These are phyloP conservation scores for Botryosphaeria agaves DNA, from an alignment of 2,329 filamentous ascomycete species.

Conservation along the genomic window DNA sequence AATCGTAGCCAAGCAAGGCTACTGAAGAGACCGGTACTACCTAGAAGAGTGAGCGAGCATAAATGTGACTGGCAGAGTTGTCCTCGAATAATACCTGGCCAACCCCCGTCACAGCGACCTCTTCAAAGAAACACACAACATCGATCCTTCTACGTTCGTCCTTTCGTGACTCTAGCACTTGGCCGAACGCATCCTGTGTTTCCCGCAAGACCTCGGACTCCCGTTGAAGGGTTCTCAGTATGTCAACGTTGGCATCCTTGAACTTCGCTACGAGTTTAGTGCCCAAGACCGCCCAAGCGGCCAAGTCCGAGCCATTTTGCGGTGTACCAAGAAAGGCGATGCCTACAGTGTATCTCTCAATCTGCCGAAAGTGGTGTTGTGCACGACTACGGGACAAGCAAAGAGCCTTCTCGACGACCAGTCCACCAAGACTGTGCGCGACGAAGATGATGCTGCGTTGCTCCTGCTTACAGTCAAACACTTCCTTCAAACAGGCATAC, in stretches of 20 bases:
- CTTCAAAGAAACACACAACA: conserved; percentile 3
- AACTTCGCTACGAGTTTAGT: not conserved
- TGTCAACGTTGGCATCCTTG: not conserved
- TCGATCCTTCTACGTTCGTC: conserved; percentile 1
- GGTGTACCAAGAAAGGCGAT: conserved; percentile 2
- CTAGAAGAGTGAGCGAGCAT: conserved; percentile 1
- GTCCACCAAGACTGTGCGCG: conserved; percentile 2
- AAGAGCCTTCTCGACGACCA: conserved; percentile 1
- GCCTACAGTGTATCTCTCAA: not conserved
- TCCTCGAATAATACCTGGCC: conserved; percentile 1
- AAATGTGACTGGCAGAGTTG: not conserved
- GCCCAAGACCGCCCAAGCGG: not conserved
- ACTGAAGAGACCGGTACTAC: conserved; percentile 2
- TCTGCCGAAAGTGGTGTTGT: not conserved
- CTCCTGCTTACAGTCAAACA: too few species aligned
- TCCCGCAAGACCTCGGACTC: conserved; percentile 2
- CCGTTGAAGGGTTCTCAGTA: conserved; percentile 1
- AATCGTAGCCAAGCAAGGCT: conserved; percentile 1
- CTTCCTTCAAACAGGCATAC: too few species aligned
- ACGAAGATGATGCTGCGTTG: conserved; percentile 1
- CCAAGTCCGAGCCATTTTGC: conserved; percentile 2
- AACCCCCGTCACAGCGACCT: not conserved
- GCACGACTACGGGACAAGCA: not conserved
- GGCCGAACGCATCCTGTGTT: conserved; percentile 2
- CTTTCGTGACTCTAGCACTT: conserved; percentile 1